A percentile compares a stretch with the other conserved stretches of the same genome.
Conservation (phyloP, 2,329 filamentous ascomycete species). For the Trichoderma sp. region DNA sequence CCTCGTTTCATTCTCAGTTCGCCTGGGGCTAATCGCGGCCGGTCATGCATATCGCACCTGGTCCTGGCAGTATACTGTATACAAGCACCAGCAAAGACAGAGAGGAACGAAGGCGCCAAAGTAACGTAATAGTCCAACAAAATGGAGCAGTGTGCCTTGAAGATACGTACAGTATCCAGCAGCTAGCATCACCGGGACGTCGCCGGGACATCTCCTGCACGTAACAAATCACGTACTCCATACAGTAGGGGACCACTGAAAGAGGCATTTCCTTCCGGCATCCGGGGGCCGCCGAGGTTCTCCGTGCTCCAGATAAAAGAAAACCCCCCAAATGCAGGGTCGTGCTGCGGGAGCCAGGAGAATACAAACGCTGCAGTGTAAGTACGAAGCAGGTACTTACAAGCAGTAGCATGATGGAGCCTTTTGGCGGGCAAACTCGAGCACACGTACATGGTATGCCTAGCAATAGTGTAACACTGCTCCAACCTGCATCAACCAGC, state of each 20-base stretch:
- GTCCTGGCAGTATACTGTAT: neutral
- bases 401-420: neutral
- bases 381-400: neutral
- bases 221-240: neutral
- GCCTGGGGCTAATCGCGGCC: conserved; percentile 7
- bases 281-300: neutral
- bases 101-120: neutral
- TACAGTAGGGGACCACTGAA: neutral
- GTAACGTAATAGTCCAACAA: conserved; percentile 1
- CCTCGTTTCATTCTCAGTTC: neutral
- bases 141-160: neutral
- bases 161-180: neutral
- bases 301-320: neutral
- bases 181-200: conserved; percentile 1
- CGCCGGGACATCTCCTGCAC: conserved; percentile 1
- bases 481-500: neutral
- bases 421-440: neutral
- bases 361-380: neutral
- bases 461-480: neutral
- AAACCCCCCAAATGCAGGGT: neutral
- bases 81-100: neutral
- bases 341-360: conserved; percentile 16
- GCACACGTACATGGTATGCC: neutral
- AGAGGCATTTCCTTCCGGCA: conserved; percentile 17
- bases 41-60: conserved; percentile 16